Conservation (phyloP, 352 stramenopile genomes). For the Pythium rishiriense region DNA sequence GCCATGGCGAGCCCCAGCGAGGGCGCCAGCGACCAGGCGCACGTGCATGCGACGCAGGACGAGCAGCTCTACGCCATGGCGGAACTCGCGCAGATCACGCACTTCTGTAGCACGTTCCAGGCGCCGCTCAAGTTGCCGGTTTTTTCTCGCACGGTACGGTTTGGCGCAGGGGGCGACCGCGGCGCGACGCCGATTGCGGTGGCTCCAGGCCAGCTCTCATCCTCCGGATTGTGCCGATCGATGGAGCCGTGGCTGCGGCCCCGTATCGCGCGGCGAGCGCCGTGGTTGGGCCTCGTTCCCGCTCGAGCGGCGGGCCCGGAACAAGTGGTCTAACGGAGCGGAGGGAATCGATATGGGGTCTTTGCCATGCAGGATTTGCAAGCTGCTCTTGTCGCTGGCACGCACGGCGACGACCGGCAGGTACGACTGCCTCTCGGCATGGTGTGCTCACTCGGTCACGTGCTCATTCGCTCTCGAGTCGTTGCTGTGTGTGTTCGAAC, state of each 20-base stretch:
- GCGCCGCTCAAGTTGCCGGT: slow-evolving; percentile 61
- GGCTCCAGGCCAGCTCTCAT: slow-evolving; percentile 15
- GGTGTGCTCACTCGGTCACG: slow-evolving; percentile 9
- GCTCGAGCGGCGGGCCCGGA: background rate
- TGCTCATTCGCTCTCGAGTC: slow-evolving; percentile 7
- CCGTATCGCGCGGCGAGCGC: background rate
- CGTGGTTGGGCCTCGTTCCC: background rate
- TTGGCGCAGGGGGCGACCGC: background rate
- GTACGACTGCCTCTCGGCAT: slow-evolving; percentile 30
- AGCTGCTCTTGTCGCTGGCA: slow-evolving; percentile 51
- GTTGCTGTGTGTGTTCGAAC: background rate
- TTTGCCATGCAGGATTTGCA: slow-evolving; percentile 53
- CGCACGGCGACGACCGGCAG: slow-evolving; percentile 43
- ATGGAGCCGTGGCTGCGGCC: slow-evolving; percentile 8
- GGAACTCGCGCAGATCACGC: slow-evolving; percentile 71
- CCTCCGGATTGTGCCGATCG: slow-evolving; percentile 21
- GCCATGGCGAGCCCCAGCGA: slow-evolving; percentile 50
- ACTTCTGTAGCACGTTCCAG: slow-evolving; percentile 79
- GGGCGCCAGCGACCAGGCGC: slow-evolving; percentile 44
- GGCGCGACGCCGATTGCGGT: slow-evolving; percentile 10
- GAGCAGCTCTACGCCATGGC: slow-evolving; percentile 36
- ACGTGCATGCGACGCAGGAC: slow-evolving; percentile 24
- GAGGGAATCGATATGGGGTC: slow-evolving; percentile 18
- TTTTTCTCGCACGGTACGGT: slow-evolving; percentile 76
- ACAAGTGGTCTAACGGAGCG: slow-evolving; percentile 11